These are phyloP conservation scores for Botryotinia narcissicola DNA, from an alignment of 2,329 filamentous ascomycete species.

Conservation along the genomic window DNA sequence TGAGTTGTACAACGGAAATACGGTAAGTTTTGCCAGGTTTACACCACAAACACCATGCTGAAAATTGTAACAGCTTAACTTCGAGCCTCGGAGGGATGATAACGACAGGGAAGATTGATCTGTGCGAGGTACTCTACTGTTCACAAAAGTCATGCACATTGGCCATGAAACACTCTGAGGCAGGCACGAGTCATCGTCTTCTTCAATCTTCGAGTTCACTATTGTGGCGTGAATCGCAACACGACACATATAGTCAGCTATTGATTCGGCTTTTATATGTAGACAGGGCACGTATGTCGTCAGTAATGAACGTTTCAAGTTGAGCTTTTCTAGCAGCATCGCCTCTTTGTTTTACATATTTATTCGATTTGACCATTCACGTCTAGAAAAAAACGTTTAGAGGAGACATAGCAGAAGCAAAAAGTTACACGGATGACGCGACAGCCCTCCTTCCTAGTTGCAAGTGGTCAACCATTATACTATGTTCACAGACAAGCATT, in stretches of 20 bases:
- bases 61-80: constrained; percentile 32
- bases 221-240: background rate
- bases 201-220: background rate
- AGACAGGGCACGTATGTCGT: background rate
- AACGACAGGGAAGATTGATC: constrained; percentile 28
- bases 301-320: background rate
- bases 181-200: background rate
- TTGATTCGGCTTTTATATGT: background rate
- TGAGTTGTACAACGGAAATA: constrained; percentile 90
- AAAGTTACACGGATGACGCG: background rate
- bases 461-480: background rate
- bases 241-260: background rate
- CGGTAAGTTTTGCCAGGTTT: constrained; percentile 49
- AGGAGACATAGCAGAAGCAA: background rate
- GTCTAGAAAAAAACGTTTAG: background rate
- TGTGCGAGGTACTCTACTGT: background rate
- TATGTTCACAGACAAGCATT: background rate
- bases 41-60: background rate
- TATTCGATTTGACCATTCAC: background rate
- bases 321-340: background rate
- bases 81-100: constrained; percentile 35
- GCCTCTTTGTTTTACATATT: background rate
- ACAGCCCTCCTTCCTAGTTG: too few relatives aligned
- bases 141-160: background rate
- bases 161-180: background rate